These are phyloP conservation scores for Tribonema minus DNA, from an alignment of 108 stramenopile genomes.

Conservation along the genomic window DNA sequence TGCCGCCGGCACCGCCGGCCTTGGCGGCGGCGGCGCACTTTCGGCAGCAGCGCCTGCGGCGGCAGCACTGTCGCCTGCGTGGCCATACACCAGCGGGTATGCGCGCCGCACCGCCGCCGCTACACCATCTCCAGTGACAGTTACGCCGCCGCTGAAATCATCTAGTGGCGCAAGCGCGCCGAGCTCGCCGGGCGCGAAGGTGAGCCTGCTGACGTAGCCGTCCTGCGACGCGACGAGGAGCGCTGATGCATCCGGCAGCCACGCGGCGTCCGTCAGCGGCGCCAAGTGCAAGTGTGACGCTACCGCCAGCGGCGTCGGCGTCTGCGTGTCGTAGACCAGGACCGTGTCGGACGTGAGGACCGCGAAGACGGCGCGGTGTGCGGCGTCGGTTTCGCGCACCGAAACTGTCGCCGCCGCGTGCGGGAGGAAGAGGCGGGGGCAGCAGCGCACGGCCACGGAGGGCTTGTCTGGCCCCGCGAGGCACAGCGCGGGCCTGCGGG, in stretches of 20 bases:
- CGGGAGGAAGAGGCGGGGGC: conserved; percentile 46
- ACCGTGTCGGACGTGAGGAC: conserved; percentile 54
- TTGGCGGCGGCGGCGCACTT: not conserved
- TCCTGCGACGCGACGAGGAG: conserved; percentile 54
- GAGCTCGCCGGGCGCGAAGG: conserved; percentile 45
- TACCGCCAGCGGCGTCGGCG: conserved; percentile 41
- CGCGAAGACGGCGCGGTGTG: conserved; percentile 56
- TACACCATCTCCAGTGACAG: conserved; percentile 34
- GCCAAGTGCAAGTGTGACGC: conserved; percentile 53
- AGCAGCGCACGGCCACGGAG: conserved; percentile 57
- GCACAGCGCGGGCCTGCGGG: conserved; percentile 42
- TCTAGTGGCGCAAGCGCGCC: conserved; percentile 33
- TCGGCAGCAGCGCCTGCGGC: not conserved
- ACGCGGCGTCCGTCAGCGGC: conserved; percentile 55
- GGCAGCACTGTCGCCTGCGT: not conserved
- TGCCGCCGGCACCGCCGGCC: not conserved
- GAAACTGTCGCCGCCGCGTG: not conserved
- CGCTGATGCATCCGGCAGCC: conserved; percentile 42
- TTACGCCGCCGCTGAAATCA: too few relatives aligned
- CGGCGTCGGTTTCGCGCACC: conserved; percentile 2
- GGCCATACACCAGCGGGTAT: conserved; percentile 39
- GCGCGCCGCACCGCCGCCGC: conserved; percentile 42
- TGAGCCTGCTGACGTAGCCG: conserved; percentile 53
- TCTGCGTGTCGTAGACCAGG: conserved; percentile 62
- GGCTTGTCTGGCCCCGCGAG: conserved; percentile 49